Base-by-base conservation (phyloP, 192 early-diverging fungal species). In the Gryganskiella cystojenkinii region DNA sequence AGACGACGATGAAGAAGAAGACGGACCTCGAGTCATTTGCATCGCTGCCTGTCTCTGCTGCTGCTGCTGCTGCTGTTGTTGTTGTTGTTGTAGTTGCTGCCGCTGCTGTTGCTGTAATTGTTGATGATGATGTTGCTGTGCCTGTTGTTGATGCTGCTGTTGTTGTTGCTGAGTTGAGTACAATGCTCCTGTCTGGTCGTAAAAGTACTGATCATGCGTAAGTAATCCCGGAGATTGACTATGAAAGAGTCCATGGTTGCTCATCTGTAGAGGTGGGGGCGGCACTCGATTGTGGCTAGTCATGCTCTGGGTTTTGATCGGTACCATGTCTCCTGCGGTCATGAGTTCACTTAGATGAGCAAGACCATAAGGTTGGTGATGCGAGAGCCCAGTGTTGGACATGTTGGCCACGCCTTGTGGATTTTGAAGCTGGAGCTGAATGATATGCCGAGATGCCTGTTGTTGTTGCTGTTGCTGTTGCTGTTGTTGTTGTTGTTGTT, bases 1-100 rank as follows among this genome's bases (percentile, higher is more conserved):
- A 0, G 71, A 74, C 15, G 64, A 67, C 19, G 64, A 47, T 9
- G 71, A 74, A 19, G 71, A 74, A n/a, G 72, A 80, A 11, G 78
- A 76, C 19, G 67, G 51, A 28, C 61, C 71, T 30, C 71, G 71
- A 28, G 33, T 73, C 68, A 67, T 71, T 24, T 52, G 25, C 51
- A 58, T 64, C 2, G 66, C 31, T 14, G 43, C 27, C 22, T 57
- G 43, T 54, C 35, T 45, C 35, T 80, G 80, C 50, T 71, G 72
- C 25, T 66, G 44, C 28, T 72, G 70, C 27, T 64, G 76, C 61
- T 71, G 52, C 15, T 68, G 63, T 20, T 70, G 61, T 34, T 65
- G 56, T 56, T 71, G 62, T 33, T 54, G 55, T 20, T 40, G 27
- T 14, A 44, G 34, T 20, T 44, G 30, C 24, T 52, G 64, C 11